phyloP scores from a whole-genome alignment of 2,329 filamentous ascomycete genomes.

The Rutstroemia sp. region DNA sequence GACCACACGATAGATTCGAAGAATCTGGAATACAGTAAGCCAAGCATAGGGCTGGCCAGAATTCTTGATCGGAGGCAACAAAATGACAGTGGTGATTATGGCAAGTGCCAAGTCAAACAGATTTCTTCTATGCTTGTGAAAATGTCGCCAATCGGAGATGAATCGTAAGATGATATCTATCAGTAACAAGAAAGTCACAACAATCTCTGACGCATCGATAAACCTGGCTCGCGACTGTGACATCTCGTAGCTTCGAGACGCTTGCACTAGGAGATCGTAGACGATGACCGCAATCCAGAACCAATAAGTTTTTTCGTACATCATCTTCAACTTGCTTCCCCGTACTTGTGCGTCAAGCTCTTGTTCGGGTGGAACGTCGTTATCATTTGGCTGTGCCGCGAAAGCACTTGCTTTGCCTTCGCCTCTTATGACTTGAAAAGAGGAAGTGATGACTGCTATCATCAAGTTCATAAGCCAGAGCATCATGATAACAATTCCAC shows the following conservation, averaged over 20 bases:
- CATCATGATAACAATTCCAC: slow-evolving; percentile 81
- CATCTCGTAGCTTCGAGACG: slow-evolving; percentile 72
- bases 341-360: slow-evolving; percentile 34
- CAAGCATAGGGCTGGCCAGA: slow-evolving; percentile 72
- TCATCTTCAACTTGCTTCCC: slow-evolving; percentile 50
- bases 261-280: slow-evolving; percentile 73
- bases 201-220: slow-evolving; percentile 65
- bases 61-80: slow-evolving; percentile 71
- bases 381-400: slow-evolving; percentile 64
- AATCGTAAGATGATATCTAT: slow-evolving; percentile 79
- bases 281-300: slow-evolving; percentile 78
- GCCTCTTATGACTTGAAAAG: slow-evolving; percentile 95
- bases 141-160: slow-evolving; percentile 69
- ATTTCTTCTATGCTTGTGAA: slow-evolving; percentile 68
- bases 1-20: slow-evolving; percentile 87
- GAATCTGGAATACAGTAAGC: slow-evolving; percentile 87
- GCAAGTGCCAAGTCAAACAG: slow-evolving; percentile 75
- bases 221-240: slow-evolving; percentile 49
- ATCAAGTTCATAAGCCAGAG: slow-evolving; percentile 92
- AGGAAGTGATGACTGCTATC: slow-evolving; percentile 96
- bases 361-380: slow-evolving; percentile 26
- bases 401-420: slow-evolving; percentile 94
- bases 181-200: slow-evolving; percentile 71
- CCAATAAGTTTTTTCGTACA: slow-evolving; percentile 67
- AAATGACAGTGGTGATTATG: slow-evolving; percentile 74